Base-by-base conservation (phyloP, 2,329 filamentous ascomycete species). In the Epichloe festucae region DNA sequence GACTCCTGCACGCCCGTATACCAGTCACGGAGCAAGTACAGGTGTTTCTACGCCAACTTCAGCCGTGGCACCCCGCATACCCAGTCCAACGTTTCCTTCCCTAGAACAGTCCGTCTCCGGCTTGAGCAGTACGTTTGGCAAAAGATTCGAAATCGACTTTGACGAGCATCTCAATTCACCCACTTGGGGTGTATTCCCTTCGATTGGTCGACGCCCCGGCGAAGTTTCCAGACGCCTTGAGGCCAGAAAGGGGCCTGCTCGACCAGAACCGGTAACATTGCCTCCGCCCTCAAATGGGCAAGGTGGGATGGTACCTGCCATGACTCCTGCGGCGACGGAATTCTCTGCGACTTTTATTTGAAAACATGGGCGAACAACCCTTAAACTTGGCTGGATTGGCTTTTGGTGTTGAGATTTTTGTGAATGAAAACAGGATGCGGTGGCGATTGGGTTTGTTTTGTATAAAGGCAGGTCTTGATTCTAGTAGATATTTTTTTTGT, bases 81-180 rank as follows among this genome's bases (percentile, higher is more conserved):
- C 67, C 0, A 68, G 66, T 14, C 67, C 67, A 2, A 65, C 65
- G 0, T 69, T 70, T 27, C 54, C 61, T 3, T 67, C 67, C 0
- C 56, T 70, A 1, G 62, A 66, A 48, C 59, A 64, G 44, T 63
- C 63, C 31, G 64, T 69, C 39, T 67, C 65, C 1, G 61, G 34
- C 45, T 62, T 64, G 12, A 64, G 59, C 51, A 62, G 65, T 44
- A 61, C 62, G 40, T 55, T 70, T 1, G 60, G 62, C 11, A 59
- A 56, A 17, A 60, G 59, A 2, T 64, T 69, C 53, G 66, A 67
- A 31, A 53, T 65, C 19, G 53, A 57, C 15, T 55, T 58, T 5
- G 55, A 52, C n/a, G 50, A 43, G 38, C 35, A 48, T 7, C 19
- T 47, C 14, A 21, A 21, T 15, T 48, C 49, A 12, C 43, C 49